Percentiles rank a stretch among this genome's conserved stretches.
phyloP scores from a whole-genome alignment of 805 yeast species.

The Candida maris region DNA sequence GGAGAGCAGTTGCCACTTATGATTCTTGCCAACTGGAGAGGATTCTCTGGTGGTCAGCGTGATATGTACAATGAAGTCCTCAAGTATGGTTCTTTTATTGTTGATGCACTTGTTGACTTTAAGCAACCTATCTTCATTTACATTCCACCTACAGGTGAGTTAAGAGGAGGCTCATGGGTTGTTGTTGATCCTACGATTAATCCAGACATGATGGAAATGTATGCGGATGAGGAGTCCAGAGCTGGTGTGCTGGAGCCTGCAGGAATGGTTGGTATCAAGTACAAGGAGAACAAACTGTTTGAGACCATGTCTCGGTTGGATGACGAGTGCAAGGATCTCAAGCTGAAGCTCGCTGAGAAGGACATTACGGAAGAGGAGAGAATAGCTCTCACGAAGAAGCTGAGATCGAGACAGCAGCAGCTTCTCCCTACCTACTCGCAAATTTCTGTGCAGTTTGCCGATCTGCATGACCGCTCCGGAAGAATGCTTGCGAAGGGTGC shows the following conservation, averaged over 20 bases:
- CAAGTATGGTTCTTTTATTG: conserved; percentile 95
- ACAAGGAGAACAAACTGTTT: conserved; percentile 86
- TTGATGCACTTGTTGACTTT: conserved; percentile 93
- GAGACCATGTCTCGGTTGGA: conserved; percentile 93
- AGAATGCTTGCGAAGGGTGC: conserved; percentile 96
- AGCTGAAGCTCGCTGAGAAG: conserved; percentile 51
- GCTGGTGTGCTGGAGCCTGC: conserved; percentile 99
- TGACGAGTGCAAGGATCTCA: conserved; percentile 64
- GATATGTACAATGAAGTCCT: conserved; percentile 98
- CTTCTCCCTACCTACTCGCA: conserved; percentile 88
- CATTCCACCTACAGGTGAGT: conserved; percentile 97
- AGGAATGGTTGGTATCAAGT: conserved; percentile 98
- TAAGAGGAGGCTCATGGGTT: conserved; percentile 99
- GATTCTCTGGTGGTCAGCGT: conserved; percentile 99
- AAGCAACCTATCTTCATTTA: conserved; percentile 96
- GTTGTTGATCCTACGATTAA: conserved; percentile 99
- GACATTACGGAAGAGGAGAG: conserved; percentile 61
- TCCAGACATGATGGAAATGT: conserved; percentile 98
- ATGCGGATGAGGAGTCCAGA: conserved; percentile 92
- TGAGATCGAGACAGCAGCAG: conserved; percentile 73
- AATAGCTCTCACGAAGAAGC: conserved; percentile 57
- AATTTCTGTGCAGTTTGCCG: conserved; percentile 94
- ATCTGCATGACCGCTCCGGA: conserved; percentile 94
- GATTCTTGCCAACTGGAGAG: conserved; percentile 99
- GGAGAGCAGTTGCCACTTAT: conserved; percentile 98